Conservation (phyloP, 139 green algal genomes). For the Picocystis salinarum region DNA sequence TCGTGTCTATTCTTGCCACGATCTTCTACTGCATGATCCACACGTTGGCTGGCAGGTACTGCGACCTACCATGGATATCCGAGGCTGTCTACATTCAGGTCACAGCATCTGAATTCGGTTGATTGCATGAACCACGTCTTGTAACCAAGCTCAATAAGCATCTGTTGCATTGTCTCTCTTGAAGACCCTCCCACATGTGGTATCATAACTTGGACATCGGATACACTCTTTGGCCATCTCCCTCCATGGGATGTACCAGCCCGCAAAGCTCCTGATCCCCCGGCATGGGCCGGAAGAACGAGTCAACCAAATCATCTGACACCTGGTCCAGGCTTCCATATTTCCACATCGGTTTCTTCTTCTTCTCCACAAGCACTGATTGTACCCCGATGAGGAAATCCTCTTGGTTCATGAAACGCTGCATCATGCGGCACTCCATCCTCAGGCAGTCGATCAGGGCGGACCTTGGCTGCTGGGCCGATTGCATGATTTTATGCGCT, state of each 20-base stretch:
- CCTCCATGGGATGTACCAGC: no score
- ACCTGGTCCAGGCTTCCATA: not conserved
- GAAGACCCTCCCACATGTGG: no score
- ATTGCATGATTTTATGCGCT: not conserved
- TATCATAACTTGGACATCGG: no score
- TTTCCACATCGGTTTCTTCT: conserved; percentile 33
- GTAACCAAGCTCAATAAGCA: no score
- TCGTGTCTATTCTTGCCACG: conserved; percentile 16
- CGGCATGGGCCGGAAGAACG: not conserved
- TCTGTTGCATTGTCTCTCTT: no score
- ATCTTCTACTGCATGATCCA: conserved; percentile 11
- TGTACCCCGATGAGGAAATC: conserved; percentile 30
- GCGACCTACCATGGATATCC: conserved; percentile 40
- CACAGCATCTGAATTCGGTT: no score
- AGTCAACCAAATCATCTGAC: not conserved
- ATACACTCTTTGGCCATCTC: no score
- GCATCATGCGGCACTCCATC: conserved; percentile 34
- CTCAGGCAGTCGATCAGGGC: conserved; percentile 32
- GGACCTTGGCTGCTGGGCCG: not conserved
- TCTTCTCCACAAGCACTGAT: conserved; percentile 52
- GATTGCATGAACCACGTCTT: no score
- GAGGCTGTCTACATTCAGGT: conserved; percentile 55
- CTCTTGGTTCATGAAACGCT: conserved; percentile 10
- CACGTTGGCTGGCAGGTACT: conserved; percentile 25
- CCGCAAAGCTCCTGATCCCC: not conserved